A percentile compares a stretch with the other conserved stretches of the same genome.
These are phyloP conservation scores for Globomyces pollinis-pini DNA, from an alignment of 192 early-diverging fungal species.

Conservation along the genomic window DNA sequence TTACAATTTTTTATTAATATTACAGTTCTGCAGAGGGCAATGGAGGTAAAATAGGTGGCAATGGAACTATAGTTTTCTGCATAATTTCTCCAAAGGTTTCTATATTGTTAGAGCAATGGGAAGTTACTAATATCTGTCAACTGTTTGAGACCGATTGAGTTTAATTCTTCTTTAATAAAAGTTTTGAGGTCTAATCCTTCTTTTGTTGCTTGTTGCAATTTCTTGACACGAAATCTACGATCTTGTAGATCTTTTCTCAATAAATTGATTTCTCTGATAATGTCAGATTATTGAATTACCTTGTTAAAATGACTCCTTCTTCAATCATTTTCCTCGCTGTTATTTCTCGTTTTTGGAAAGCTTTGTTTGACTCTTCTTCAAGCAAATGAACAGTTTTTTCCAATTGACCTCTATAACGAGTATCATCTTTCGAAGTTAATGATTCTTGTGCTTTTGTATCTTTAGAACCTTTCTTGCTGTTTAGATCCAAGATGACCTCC, in stretches of 20 bases:
- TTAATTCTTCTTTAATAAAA: not conserved
- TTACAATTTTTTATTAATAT: no score
- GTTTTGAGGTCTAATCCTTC: not conserved
- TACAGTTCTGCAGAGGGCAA: no score
- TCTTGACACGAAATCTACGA: not conserved
- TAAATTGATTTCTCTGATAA: conserved; percentile 22
- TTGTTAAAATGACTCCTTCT: conserved; percentile 44
- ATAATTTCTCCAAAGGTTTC: not conserved
- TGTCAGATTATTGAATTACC: conserved; percentile 27
- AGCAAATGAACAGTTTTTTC: conserved; percentile 13
- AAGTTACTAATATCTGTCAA: not conserved
- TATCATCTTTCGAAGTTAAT: conserved; percentile 26
- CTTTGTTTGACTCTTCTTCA: conserved; percentile 14
- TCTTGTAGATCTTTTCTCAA: conserved; percentile 13
- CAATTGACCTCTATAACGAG: conserved; percentile 18
- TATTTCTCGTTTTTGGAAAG: not conserved
- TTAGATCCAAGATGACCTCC: not conserved
- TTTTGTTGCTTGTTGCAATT: not conserved
- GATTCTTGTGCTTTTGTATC: conserved; percentile 1
- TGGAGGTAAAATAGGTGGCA: conserved; percentile 2
- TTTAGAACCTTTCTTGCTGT: conserved; percentile 8
- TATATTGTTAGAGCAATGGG: not conserved
- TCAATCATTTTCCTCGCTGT: conserved; percentile 12
- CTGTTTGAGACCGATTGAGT: not conserved
- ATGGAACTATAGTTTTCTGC: not conserved